Base-by-base conservation (phyloP, 2,329 filamentous ascomycete species). In the Penicillium sp. region DNA sequence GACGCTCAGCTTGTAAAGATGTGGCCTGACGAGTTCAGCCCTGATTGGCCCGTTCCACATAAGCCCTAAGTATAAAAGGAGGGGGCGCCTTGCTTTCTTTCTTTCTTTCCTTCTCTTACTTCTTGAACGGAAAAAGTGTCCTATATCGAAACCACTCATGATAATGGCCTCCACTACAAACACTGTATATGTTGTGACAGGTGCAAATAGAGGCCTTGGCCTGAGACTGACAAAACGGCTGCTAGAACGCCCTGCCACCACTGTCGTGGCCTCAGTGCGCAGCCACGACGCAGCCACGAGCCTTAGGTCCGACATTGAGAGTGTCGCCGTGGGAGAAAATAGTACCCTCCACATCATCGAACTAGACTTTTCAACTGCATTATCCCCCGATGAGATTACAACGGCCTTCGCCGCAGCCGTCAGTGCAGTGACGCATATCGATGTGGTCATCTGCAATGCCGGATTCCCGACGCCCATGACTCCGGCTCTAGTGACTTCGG, bases 381-480 rank as follows among this genome's bases (percentile, higher is more conserved):
- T 53, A 22, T 13, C 49, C 4, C 48, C 53, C 3, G 43, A 54
- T 6, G 42, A 37, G n/a, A 55, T 60, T 24, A 32, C 26, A 13
- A 37, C 53, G 10, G 12, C 17, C 2, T 28, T 53, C n/a, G 13
- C 42, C 22, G 19, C 58, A 12, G 52, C 51, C 3, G 57, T 52
- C 31, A 57, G 55, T 24, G 61, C 59, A 5, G 57, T 67, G 40
- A 53, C 58, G 15, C 64, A 66, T 34, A 49, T 61, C 29, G 63
- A 58, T 39, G 54, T 58, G 13, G 61, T 67, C 22, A 54, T 55
- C 44, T 58, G 54, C 35, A 63, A 61, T 33, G 65, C 63, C 12
- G 64, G 53, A 47, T 62, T 78, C 50, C 75, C 77, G 4, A 74
- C 75, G n/a, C 79, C 80, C 77, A 82, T 83, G 57, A 72, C 76